Base-by-base conservation (phyloP, 331 rosid species). In the Malus hybrid region DNA sequence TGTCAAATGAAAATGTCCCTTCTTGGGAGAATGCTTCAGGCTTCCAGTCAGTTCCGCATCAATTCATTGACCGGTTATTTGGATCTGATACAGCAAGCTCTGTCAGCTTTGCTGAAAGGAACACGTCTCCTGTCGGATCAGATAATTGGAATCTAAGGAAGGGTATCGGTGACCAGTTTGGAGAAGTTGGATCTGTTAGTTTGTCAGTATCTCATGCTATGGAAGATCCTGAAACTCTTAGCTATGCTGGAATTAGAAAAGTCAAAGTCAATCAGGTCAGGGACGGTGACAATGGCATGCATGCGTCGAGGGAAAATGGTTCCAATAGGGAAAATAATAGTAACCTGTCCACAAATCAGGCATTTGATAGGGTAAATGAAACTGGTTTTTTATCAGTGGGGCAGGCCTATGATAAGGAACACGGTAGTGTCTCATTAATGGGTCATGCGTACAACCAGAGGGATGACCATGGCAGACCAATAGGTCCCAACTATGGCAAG, bases 1-100 rank as follows among this genome's bases (percentile, higher is more conserved):
- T 88, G 73, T 84, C 93, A 70, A 88, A 75, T 84, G 79, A 74
- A 53, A 82, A 77, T 75, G 75, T 82, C 81, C 36, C 87, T 75
- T 80, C 86, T 11, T 93, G 96, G 96, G 96, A 89, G 80, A 87
- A 81, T 81, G 71, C 77, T 82, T 73, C 90, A 63, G 75, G 72
- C 76, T 86, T 86, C 78, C 89, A 86, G 61, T 71, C 93, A 8
- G 90, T 81, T 55, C 85, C 93, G 30, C 87, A 69, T 74, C 97
- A 84, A 58, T 87, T 84, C 71, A 79, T 88, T 36, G 85, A 86
- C 72, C 86, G 80, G 15, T 77, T 86, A 77, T 87, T 89, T 78
- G 94, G 91, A 28, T 81, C 94, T 52, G 94, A 87, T 84, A 71
- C 87, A 34, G 66, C 74, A 33, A 86, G 84, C 82, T 52, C 93